Evolutionary conservation across 2,329 filamentous ascomycete genomes (phyloP), one percentile per base, ranked within the genome.

Genomic region (Venturia nashicola): DNA sequence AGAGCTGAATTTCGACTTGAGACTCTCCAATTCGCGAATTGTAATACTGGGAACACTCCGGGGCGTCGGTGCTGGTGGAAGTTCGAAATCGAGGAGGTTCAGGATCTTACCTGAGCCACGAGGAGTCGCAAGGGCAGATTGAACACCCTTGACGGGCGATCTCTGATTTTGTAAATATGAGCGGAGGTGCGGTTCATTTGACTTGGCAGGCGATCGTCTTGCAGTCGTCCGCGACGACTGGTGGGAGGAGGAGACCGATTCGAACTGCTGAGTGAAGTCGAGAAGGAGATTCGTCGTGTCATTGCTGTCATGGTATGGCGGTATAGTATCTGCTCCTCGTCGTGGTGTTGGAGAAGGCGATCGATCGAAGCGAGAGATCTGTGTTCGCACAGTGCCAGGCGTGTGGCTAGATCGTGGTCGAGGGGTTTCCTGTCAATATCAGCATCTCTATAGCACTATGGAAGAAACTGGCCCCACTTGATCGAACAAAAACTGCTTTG

Each of bases 11-110:
- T 83, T 84, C 0, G 92, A 97, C 74, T 97, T 97, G 66, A 97
- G 81, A 16, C 89, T 90, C 73, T 99, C 94, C 2, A 97, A 80
- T 76, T 99, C 94, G 42, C 94, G 86, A 1, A 94, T 90, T 1
- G 92, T 96, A 68, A 97, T 88, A 9, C 88, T 90, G 0, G 94
- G 94, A 44, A 97, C 84, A 64, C 91, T 96, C 66, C 93, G 86
- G 16, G 94, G 94, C 0, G 94, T 97, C 1, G 93, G 91, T 68
- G 91, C 86, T 0, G 93, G 91, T n/a, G 92, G 91, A 11, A 97
- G 88, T 70, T 97, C 94, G 72, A 95, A 94, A 75, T 96, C 91
- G 59, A 95, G 83, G 54, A 94, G 82, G 70, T 88, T 90, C 42
- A 85, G 80, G 68, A 89, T 85, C 71, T 74, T 72, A 64, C 74